These are phyloP conservation scores for Gigaspora rosea DNA, from an alignment of 192 early-diverging fungal species.

Conservation along the genomic window DNA sequence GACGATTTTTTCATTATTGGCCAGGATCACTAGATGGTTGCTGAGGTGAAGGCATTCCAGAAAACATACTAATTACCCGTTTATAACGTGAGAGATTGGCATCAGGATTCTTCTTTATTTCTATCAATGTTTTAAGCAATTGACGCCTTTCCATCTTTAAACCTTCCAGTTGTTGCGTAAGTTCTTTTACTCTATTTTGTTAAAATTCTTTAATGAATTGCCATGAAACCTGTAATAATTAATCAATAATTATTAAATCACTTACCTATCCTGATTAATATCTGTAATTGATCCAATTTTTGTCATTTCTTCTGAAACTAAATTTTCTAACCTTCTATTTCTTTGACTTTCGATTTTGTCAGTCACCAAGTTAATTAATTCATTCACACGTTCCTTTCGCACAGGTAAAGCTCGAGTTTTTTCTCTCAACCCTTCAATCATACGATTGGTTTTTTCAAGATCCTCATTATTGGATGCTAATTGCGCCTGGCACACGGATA, in stretches of 20 bases:
- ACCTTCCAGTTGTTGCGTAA: neutral
- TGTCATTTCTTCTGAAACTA: neutral
- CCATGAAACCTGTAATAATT: neutral
- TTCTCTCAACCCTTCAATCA: neutral
- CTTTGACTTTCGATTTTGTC: neutral
- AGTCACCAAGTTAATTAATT: neutral
- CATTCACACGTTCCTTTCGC: neutral
- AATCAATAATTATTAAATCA: neutral
- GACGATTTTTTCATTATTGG: too few relatives aligned
- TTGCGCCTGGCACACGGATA: neutral
- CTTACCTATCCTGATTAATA: neutral
- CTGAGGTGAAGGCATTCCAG: too few relatives aligned
- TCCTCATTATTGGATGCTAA: neutral
- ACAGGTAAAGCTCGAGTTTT: neutral
- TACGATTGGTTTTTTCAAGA: neutral
- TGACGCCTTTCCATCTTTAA: neutral
- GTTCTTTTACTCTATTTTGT: neutral
- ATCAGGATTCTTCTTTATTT: constrained; percentile 1
- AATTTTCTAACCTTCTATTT: neutral
- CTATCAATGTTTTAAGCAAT: neutral
- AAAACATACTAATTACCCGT: neutral
- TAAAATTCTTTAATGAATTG: neutral
- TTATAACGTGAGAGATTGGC: neutral
- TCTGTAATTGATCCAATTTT: neutral
- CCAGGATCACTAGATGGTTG: too few relatives aligned